Conservation (phyloP, 2,329 filamentous ascomycete genomes). For the Fusarium sp. region DNA sequence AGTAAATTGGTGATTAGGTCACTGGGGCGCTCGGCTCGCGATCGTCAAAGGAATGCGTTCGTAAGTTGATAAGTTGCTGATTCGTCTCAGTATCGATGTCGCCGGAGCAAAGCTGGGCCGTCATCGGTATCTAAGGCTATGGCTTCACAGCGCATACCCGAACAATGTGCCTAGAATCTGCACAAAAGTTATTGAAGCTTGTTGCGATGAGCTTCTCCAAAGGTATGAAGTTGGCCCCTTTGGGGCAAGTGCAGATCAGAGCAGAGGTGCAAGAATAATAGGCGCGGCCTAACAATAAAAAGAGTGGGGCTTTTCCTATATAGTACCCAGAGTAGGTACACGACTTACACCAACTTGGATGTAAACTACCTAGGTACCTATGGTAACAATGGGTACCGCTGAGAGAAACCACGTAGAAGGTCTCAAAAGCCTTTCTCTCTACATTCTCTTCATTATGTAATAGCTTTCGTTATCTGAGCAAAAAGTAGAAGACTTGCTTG, state of each 20-base stretch:
- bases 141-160: conserved; percentile 45
- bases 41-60: background rate
- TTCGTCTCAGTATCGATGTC: conserved; percentile 39
- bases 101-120: conserved; percentile 38
- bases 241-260: conserved; percentile 21
- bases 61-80: conserved; percentile 20
- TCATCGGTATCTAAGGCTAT: conserved; percentile 41
- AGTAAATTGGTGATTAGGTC: background rate
- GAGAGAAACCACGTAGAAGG: background rate
- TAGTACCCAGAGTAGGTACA: background rate
- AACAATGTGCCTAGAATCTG: conserved; percentile 22
- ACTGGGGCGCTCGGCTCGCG: background rate
- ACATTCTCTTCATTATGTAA: no score
- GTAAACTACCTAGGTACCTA: background rate
- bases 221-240: conserved; percentile 12
- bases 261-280: conserved; percentile 16
- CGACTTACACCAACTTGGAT: background rate
- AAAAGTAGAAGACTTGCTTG: background rate
- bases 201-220: conserved; percentile 13
- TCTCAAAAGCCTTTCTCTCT: background rate
- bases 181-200: background rate
- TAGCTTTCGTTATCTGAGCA: background rate
- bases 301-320: conserved; percentile 6
- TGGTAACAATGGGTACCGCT: background rate
- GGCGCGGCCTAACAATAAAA: conserved; percentile 21